Percentiles rank a stretch among this genome's conserved stretches.
Evolutionary conservation across 2,329 filamentous ascomycete genomes (phyloP).

Genomic region (Fusarium foetens): DNA sequence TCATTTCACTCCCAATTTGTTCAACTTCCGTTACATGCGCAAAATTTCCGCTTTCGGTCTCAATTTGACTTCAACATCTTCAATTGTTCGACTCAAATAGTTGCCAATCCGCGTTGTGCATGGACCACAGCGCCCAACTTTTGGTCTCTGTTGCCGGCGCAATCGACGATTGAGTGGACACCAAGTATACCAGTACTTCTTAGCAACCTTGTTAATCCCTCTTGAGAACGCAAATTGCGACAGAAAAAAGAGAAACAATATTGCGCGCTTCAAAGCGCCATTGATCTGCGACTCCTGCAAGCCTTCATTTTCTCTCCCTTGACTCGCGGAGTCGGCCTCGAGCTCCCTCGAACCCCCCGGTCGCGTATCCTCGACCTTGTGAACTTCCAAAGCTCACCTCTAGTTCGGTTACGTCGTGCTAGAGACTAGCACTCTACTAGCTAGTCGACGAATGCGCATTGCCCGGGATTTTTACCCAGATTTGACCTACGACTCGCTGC

Average conservation of each 20-base stretch:
- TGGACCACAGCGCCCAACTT: conserved; percentile 19
- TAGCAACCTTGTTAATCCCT: not conserved
- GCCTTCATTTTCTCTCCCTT: not conserved
- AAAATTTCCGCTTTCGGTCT: not conserved
- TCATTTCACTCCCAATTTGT: not conserved
- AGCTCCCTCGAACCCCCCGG: conserved; percentile 16
- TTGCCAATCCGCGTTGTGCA: conserved; percentile 22
- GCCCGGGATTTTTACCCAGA: not conserved
- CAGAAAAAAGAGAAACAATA: not conserved
- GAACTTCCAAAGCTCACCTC: conserved; percentile 25
- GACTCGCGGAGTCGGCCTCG: conserved; percentile 16
- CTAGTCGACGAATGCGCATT: conserved; percentile 2
- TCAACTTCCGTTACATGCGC: not conserved
- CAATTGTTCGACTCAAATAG: conserved; percentile 11
- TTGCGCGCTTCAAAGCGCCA: conserved; percentile 16
- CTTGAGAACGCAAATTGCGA: not conserved
- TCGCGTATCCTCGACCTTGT: conserved; percentile 9
- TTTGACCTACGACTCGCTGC: not conserved
- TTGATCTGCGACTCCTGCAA: not conserved
- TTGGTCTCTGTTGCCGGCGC: conserved; percentile 4
- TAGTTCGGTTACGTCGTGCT: conserved; percentile 13
- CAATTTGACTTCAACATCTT: conserved; percentile 6
- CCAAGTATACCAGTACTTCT: not conserved
- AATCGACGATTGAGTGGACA: conserved; percentile 28
- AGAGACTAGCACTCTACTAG: conserved; percentile 16